These are phyloP conservation scores for Skeletonema costatum DNA, from an alignment of 108 stramenopile genomes.

Conservation along the genomic window DNA sequence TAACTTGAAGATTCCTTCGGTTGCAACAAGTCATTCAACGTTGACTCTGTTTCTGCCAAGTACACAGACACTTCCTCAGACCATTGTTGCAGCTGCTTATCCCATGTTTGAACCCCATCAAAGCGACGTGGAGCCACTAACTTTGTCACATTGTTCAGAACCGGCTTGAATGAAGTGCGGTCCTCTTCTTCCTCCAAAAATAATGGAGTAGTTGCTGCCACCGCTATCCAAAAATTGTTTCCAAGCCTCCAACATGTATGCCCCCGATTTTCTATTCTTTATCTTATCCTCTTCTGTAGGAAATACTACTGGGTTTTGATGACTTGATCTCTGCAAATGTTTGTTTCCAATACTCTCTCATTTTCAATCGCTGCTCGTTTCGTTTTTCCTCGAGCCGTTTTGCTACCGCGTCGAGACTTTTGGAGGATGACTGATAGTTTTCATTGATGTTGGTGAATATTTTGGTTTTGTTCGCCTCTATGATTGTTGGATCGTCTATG, in stretches of 20 bases:
- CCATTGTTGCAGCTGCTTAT: slow-evolving; percentile 76
- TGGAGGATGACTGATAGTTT: slow-evolving; percentile 22
- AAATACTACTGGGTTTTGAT: slow-evolving; percentile 32
- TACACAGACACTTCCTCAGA: slow-evolving; percentile 76
- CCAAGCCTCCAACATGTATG: slow-evolving; percentile 44
- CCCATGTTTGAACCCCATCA: slow-evolving; percentile 80
- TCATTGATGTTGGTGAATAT: slow-evolving; percentile 16
- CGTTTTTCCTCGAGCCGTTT: slow-evolving; percentile 32
- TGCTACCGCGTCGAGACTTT: slow-evolving; percentile 20
- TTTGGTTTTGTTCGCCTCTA: neutral
- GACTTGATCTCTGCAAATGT: slow-evolving; percentile 66
- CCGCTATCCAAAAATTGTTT: slow-evolving; percentile 53
- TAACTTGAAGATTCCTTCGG: slow-evolving; percentile 10
- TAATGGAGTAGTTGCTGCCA: neutral
- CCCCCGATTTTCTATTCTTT: slow-evolving; percentile 2
- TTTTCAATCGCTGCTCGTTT: slow-evolving; percentile 3
- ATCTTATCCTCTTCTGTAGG: slow-evolving; percentile 17
- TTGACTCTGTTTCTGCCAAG: slow-evolving; percentile 44
- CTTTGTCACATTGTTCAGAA: neutral
- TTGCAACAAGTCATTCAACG: slow-evolving; percentile 5
- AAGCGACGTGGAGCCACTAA: slow-evolving; percentile 44
- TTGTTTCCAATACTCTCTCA: slow-evolving; percentile 55
- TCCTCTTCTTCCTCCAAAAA: neutral
- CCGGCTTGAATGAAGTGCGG: neutral
- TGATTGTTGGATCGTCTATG: neutral